Evolutionary conservation across 1,139 yeast genomes (phyloP).

Genomic region (Taiozyma sp.): DNA sequence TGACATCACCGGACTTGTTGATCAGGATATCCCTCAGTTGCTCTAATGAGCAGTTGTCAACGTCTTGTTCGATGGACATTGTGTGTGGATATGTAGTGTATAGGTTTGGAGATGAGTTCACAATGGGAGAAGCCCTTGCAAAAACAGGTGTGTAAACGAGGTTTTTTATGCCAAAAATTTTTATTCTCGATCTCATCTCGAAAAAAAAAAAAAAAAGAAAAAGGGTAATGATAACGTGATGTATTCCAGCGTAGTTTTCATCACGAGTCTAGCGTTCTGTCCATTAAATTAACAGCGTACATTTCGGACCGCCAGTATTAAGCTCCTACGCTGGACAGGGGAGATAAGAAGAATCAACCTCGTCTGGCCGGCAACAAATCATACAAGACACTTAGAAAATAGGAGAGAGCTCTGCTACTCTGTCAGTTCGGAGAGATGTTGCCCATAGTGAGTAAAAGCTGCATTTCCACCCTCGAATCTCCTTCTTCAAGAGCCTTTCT

Average conservation of each 20-base stretch:
- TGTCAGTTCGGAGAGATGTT: background rate
- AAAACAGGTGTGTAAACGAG: background rate
- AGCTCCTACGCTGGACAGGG: background rate
- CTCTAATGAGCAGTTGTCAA: constrained; percentile 49
- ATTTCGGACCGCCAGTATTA: background rate
- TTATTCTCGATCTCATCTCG: background rate
- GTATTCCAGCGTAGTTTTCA: background rate
- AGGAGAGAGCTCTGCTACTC: background rate
- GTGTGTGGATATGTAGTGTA: background rate
- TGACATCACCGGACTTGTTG: constrained; percentile 60
- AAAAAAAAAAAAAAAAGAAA: background rate
- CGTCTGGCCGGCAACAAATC: background rate
- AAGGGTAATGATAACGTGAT: background rate
- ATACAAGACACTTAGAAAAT: background rate
- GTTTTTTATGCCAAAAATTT: background rate
- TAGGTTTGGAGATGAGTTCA: background rate
- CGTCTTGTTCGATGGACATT: constrained; percentile 17
- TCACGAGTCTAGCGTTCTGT: background rate
- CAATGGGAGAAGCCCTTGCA: background rate
- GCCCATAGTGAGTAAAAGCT: background rate
- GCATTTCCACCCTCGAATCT: background rate
- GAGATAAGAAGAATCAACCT: background rate
- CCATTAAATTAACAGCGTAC: background rate
- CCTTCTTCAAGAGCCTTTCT: background rate
- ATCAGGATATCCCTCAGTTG: constrained; percentile 65